Percentiles rank a stretch among this genome's conserved stretches.
Evolutionary conservation across 129 eudicot genomes (phyloP).

Genomic region (Dittrichia graveolens): DNA sequence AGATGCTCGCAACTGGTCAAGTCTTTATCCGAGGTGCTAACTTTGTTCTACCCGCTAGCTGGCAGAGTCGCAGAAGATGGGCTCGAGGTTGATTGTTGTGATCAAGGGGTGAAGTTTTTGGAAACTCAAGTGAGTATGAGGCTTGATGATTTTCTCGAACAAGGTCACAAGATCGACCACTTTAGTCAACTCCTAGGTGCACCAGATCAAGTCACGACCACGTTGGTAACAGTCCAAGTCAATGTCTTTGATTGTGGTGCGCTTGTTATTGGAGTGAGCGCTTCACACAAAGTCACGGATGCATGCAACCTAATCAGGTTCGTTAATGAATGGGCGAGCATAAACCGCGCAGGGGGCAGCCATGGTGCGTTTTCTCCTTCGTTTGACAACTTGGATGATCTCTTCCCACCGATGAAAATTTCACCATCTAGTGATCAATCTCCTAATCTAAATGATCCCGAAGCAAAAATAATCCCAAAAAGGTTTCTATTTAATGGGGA

Average conservation of each 20-base stretch:
- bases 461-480: slow-evolving; percentile 6
- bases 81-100: slow-evolving; percentile 45
- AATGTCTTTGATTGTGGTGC: slow-evolving; percentile 51
- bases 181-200: slow-evolving; percentile 16
- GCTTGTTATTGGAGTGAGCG: slow-evolving; percentile 45
- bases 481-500: slow-evolving; percentile 23
- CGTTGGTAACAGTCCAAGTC: slow-evolving; percentile 42
- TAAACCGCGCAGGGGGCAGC: slow-evolving; percentile 1
- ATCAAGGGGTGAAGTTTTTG: slow-evolving; percentile 38
- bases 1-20: slow-evolving; percentile 31
- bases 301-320: slow-evolving; percentile 31
- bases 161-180: slow-evolving; percentile 32
- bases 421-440: not conserved
- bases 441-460: not conserved
- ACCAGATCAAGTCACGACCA: slow-evolving; percentile 6
- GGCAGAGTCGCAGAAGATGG: slow-evolving; percentile 38
- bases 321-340: slow-evolving; percentile 40
- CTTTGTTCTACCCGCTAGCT: slow-evolving; percentile 50
- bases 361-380: not conserved
- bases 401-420: slow-evolving; percentile 27
- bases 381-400: slow-evolving; percentile 23
- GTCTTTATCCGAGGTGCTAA: slow-evolving; percentile 48
- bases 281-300: slow-evolving; percentile 51
- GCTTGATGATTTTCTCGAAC: slow-evolving; percentile 32
- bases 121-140: slow-evolving; percentile 35